Percentiles rank a stretch among this genome's conserved stretches.
Evolutionary conservation across 192 early-diverging fungal species (phyloP).

Genomic region (Blastocladiella britannica): DNA sequence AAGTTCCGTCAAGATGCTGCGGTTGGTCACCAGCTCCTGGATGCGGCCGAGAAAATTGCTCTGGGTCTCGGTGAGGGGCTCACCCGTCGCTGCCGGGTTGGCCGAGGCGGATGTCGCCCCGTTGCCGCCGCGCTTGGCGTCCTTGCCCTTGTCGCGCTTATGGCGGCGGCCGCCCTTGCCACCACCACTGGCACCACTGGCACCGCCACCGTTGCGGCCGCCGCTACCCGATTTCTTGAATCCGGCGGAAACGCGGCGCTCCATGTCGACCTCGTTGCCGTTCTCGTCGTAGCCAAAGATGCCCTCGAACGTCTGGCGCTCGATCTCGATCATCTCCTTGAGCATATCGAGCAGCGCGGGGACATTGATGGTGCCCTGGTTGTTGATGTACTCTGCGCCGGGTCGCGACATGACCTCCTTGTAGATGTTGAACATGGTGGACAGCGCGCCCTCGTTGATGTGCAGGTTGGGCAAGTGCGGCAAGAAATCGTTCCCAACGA

Average conservation of each 20-base stretch:
- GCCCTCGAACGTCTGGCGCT: conserved; percentile 26
- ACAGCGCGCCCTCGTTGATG: conserved; percentile 33
- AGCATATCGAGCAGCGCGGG: conserved; percentile 19
- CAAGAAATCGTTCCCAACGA: conserved; percentile 41
- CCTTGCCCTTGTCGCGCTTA: background rate
- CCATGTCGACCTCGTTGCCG: background rate
- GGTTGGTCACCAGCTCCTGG: background rate
- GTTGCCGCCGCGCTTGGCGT: background rate
- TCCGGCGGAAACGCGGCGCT: conserved; percentile 10
- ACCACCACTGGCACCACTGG: conserved; percentile 8
- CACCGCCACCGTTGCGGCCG: conserved; percentile 10
- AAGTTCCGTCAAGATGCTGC: too few relatives aligned
- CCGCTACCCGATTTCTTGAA: too few relatives aligned
- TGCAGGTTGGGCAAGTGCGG: conserved; percentile 84
- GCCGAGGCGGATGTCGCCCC: background rate
- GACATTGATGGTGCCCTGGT: conserved; percentile 25
- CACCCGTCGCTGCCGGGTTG: too few relatives aligned
- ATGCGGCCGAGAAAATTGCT: background rate
- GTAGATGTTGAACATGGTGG: conserved; percentile 26
- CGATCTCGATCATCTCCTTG: conserved; percentile 19
- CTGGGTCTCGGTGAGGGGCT: too few relatives aligned
- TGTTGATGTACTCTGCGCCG: conserved; percentile 25
- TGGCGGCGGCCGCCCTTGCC: background rate
- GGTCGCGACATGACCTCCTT: conserved; percentile 16
- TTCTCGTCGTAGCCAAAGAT: conserved; percentile 6